Evolutionary conservation across 768 basidiomycete species (phyloP), one percentile per base, ranked within the genome.

Genomic region (Obba rivulosa): DNA sequence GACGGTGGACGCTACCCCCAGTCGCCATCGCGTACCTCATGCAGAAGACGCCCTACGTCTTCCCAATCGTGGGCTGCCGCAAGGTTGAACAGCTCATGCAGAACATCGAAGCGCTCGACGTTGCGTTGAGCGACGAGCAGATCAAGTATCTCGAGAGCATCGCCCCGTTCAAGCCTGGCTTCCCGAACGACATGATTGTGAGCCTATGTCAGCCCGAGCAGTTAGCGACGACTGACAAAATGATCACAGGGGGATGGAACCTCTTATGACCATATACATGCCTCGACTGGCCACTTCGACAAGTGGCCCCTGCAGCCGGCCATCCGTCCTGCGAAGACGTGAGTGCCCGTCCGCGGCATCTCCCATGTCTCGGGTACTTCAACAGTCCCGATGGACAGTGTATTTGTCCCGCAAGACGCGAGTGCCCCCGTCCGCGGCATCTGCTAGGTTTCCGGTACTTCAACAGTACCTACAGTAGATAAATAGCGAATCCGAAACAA

Each of bases 11-110:
- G 8, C 13, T 13, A 13, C 17, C 8, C 28, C 71, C 20, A 49
- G 54, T 59, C 23, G 60, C 60, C 4, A 59, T 61, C 31, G 58
- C 57, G 44, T 66, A 54, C 34, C 61, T 65, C 24, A 55, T 66
- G 48, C 58, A 57, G 25, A 62, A 66, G 45, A 43, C 57, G 11
- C 59, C 59, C 13, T 54, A 52, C 36, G 56, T 55, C 3, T 61
- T 59, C 50, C 58, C 51, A 1, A 50, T 56, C 34, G 31, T 55
- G 34, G 47, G 49, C 23, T 50, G 53, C 16, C 42, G 53, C 22
- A 58, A 57, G 38, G 45, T 51, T 39, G 48, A 53, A 43, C 52
- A 58, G 9, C 46, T 61, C n/a, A 14, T 42, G 10, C 61, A 55
- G 38, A 62, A 61, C 43, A 48, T 55, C n/a, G 23, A 45, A 14